Conservation (phyloP, 495 filamentous ascomycete species). For the Penicillium antarcticum region DNA sequence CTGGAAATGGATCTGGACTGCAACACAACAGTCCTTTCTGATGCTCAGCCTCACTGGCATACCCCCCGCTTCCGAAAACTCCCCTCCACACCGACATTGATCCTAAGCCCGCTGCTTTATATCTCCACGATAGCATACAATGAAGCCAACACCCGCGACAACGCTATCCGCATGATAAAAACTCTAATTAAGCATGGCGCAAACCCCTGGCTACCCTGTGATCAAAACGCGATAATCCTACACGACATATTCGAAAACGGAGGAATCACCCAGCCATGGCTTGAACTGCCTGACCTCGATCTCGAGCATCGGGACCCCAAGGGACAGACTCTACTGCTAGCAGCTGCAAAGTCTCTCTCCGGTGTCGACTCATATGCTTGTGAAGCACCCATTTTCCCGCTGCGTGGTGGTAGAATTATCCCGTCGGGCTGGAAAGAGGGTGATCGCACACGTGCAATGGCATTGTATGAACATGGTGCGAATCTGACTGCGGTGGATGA, state of each 20-base stretch:
- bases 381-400: constrained; percentile 1
- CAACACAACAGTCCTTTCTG: constrained; percentile 11
- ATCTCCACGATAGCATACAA: constrained; percentile 18
- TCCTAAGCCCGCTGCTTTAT: constrained; percentile 14
- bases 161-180: constrained; percentile 11
- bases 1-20: constrained; percentile 11
- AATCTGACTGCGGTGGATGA: constrained; percentile 19
- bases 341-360: constrained; percentile 6
- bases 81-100: not conserved
- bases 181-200: constrained; percentile 12
- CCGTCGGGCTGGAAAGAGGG: constrained; percentile 9
- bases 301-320: constrained; percentile 15
- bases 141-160: constrained; percentile 11
- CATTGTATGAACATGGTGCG: constrained; percentile 20
- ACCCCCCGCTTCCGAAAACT: constrained; percentile 4
- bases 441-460: constrained; percentile 17
- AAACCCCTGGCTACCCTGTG: constrained; percentile 10
- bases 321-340: constrained; percentile 22
- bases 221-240: constrained; percentile 7
- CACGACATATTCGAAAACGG: constrained; percentile 15
- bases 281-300: constrained; percentile 14
- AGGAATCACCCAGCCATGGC: constrained; percentile 17
- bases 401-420: not conserved
- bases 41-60: constrained; percentile 14
- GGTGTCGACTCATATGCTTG: constrained; percentile 13